Evolutionary conservation across 352 stramenopile genomes (phyloP).

Genomic region (Achlya hypogyna): DNA sequence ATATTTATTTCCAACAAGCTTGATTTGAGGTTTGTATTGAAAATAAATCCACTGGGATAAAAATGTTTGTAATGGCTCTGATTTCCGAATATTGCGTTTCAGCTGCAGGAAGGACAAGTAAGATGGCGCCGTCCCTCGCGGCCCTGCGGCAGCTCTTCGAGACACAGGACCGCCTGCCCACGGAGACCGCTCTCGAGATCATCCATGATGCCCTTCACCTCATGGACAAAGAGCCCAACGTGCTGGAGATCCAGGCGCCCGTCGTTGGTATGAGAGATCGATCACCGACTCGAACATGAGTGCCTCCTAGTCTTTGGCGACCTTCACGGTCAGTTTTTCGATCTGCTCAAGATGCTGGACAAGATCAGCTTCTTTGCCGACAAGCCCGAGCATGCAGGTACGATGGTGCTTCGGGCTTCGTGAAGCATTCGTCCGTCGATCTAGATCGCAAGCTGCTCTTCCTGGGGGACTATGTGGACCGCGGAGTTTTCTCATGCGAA

Average conservation of each 20-base stretch:
- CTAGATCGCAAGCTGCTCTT: conserved; percentile 55
- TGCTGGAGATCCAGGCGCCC: conserved; percentile 34
- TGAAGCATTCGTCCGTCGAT: neutral
- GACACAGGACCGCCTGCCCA: conserved; percentile 41
- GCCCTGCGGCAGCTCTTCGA: conserved; percentile 45
- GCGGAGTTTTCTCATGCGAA: conserved; percentile 72
- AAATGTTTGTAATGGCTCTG: conserved; percentile 19
- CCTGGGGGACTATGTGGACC: conserved; percentile 71
- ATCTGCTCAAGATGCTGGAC: conserved; percentile 58
- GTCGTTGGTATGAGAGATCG: conserved; percentile 40
- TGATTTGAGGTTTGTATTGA: neutral
- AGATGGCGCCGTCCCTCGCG: conserved; percentile 32
- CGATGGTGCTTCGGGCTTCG: neutral
- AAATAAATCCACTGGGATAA: neutral
- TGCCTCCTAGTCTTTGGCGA: conserved; percentile 79
- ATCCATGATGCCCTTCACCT: conserved; percentile 60
- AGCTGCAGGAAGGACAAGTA: conserved; percentile 23
- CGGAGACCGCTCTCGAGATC: conserved; percentile 45
- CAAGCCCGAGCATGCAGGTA: conserved; percentile 29
- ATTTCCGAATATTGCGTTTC: conserved; percentile 29
- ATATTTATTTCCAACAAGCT: neutral
- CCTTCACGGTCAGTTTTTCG: conserved; percentile 76
- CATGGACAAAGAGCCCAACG: conserved; percentile 50
- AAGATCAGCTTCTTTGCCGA: conserved; percentile 26
- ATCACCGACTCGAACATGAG: neutral